These are phyloP conservation scores for Wickerhamomyces hampshirensis DNA, from an alignment of 805 yeast species.

Conservation along the genomic window DNA sequence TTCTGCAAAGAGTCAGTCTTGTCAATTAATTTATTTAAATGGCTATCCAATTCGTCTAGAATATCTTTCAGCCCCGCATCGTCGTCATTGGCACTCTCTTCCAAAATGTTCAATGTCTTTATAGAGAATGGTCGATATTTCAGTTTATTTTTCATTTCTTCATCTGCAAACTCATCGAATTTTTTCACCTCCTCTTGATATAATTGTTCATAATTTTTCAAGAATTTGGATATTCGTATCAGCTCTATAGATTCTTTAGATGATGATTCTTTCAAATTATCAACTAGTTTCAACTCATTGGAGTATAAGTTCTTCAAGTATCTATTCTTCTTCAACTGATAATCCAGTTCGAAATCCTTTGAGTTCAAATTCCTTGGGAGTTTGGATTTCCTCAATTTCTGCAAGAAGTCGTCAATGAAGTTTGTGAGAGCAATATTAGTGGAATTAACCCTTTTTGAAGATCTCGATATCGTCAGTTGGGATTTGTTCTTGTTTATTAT, in stretches of 20 bases:
- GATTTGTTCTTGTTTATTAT: conserved; percentile 15
- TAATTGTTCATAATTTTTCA: conserved; percentile 9
- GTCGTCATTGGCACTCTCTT: conserved; percentile 1
- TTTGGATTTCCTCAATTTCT: conserved; percentile 7
- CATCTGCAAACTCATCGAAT: conserved; percentile 6
- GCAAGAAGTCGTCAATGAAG: conserved; percentile 11
- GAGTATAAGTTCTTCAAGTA: conserved; percentile 14
- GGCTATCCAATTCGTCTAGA: conserved; percentile 11
- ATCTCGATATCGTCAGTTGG: conserved; percentile 7
- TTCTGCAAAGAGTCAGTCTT: conserved; percentile 10
- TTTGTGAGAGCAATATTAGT: conserved; percentile 5
- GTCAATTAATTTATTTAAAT: conserved; percentile 10
- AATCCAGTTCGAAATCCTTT: conserved; percentile 18
- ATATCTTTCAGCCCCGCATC: conserved; percentile 8
- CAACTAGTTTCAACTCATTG: conserved; percentile 17
- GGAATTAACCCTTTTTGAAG: conserved; percentile 2
- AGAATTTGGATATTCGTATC: conserved; percentile 8
- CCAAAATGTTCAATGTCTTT: neutral
- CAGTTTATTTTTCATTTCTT: conserved; percentile 2
- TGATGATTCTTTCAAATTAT: conserved; percentile 10
- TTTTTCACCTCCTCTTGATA: conserved; percentile 12
- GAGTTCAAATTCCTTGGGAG: conserved; percentile 13
- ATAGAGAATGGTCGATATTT: conserved; percentile 4
- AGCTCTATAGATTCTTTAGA: conserved; percentile 8
- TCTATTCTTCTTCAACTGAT: conserved; percentile 14